Evolutionary conservation across 129 eudicot genomes (phyloP).

Genomic region (Apium graveolens): DNA sequence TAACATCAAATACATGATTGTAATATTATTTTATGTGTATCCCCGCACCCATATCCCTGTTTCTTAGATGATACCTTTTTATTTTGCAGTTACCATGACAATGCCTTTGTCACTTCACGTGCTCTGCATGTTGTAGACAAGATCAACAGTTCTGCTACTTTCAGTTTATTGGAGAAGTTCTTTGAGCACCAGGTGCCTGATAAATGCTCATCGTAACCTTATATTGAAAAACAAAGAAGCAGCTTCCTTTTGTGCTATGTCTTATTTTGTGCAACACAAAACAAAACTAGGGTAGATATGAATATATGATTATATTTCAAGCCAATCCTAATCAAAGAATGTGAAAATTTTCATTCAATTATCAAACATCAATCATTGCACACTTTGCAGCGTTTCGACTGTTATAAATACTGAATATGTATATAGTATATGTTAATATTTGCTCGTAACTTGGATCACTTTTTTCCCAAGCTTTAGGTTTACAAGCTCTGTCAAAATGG

Average conservation of each 20-base stretch:
- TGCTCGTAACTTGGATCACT: neutral
- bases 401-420: neutral
- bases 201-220: neutral
- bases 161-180: constrained; percentile 55
- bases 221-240: neutral
- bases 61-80: neutral
- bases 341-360: neutral
- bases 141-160: constrained; percentile 61
- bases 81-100: constrained; percentile 80
- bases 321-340: neutral
- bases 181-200: constrained; percentile 61
- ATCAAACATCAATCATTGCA: neutral
- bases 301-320: neutral
- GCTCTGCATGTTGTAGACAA: constrained; percentile 70
- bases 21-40: too few species aligned
- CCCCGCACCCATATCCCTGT: too few species aligned
- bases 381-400: neutral
- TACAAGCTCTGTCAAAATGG: neutral
- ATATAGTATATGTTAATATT: neutral
- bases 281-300: neutral
- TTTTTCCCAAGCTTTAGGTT: neutral
- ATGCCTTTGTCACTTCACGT: constrained; percentile 66
- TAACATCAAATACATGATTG: too few species aligned
- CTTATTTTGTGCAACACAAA: neutral
- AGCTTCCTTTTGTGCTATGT: neutral